Conservation (phyloP, 345 rosid species). For the Cardamine occulta region DNA sequence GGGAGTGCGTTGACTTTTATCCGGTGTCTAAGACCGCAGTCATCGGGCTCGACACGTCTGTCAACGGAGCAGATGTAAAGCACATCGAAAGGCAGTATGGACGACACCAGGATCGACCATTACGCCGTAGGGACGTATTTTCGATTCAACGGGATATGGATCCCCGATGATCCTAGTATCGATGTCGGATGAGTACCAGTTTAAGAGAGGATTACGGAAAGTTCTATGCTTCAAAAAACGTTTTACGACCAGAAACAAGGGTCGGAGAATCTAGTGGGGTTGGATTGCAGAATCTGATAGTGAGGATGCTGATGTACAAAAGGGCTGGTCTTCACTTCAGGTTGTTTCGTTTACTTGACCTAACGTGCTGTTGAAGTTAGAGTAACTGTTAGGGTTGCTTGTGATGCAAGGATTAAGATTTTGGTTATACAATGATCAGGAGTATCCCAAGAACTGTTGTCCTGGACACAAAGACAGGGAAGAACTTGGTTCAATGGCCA, state of each 20-base stretch:
- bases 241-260: constrained; percentile 72
- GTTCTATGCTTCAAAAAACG: constrained; percentile 87
- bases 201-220: constrained; percentile 77
- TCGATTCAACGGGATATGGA: constrained; percentile 67
- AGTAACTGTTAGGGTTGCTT: neutral
- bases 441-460: constrained; percentile 73
- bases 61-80: constrained; percentile 63
- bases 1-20: constrained; percentile 97
- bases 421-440: constrained; percentile 40
- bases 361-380: constrained; percentile 4
- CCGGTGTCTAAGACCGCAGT: constrained; percentile 66
- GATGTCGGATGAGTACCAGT: constrained; percentile 74
- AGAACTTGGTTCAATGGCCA: constrained; percentile 80
- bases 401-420: neutral
- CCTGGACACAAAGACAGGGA: constrained; percentile 68
- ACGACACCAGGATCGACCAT: constrained; percentile 68
- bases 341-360: constrained; percentile 34
- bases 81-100: constrained; percentile 93
- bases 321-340: constrained; percentile 98
- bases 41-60: constrained; percentile 72
- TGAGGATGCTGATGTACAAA: constrained; percentile 62
- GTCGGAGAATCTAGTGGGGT: constrained; percentile 85
- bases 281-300: constrained; percentile 96
- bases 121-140: constrained; percentile 84
- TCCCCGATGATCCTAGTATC: constrained; percentile 70